Conservation (phyloP, 2,329 filamentous ascomycete genomes). For the Lachnellula subtilissima region DNA sequence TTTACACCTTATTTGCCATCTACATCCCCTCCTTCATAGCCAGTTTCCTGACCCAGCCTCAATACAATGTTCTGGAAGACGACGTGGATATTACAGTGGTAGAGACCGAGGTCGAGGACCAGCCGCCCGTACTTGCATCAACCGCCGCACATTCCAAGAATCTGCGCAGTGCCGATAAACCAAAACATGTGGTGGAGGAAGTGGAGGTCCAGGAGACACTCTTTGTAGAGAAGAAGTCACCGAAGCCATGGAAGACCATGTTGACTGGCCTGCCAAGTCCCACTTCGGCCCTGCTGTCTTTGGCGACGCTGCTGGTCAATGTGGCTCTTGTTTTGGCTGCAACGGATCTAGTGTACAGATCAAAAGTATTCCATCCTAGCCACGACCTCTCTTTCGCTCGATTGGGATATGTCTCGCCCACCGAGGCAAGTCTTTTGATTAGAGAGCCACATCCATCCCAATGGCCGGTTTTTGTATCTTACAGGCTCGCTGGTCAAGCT, state of each 20-base stretch:
- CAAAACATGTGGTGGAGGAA: conserved; percentile 41
- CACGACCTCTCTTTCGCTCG: conserved; percentile 80
- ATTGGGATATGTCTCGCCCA: conserved; percentile 79
- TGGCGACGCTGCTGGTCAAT: conserved; percentile 69
- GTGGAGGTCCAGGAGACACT: conserved; percentile 62
- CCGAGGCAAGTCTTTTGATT: conserved; percentile 74
- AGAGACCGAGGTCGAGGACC: conserved; percentile 38
- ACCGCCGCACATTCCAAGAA: conserved; percentile 25
- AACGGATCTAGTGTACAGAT: conserved; percentile 73
- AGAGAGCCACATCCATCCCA: conserved; percentile 74
- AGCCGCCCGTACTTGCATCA: conserved; percentile 25
- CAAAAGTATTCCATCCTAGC: conserved; percentile 62
- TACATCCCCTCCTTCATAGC: conserved; percentile 61
- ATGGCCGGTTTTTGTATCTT: conserved; percentile 71
- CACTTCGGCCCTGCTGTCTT: conserved; percentile 60
- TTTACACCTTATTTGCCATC: conserved; percentile 59
- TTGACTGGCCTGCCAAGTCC: conserved; percentile 72
- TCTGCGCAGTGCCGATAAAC: conserved; percentile 25
- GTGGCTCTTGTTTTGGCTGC: conserved; percentile 61
- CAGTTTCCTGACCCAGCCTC: conserved; percentile 51
- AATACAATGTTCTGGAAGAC: conserved; percentile 53
- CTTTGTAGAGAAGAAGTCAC: conserved; percentile 51
- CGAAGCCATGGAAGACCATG: conserved; percentile 59
- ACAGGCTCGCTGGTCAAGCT: conserved; percentile 49
- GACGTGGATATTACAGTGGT: conserved; percentile 53